These are phyloP conservation scores for Candida mesenterica DNA, from an alignment of 1,139 yeast genomes.

Conservation along the genomic window DNA sequence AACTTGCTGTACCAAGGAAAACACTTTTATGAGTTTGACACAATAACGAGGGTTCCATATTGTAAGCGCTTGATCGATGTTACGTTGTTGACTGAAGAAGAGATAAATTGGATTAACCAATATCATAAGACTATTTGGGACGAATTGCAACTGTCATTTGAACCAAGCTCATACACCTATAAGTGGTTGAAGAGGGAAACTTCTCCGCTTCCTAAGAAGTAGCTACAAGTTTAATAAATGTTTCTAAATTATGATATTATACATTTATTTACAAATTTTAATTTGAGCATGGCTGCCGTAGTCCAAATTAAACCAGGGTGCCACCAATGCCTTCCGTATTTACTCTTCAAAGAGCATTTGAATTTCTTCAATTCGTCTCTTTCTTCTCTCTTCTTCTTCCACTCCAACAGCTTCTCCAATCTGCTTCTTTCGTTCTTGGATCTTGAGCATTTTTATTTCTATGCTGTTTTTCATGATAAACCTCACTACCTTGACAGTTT, in stretches of 20 bases:
- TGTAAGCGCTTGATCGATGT: slow-evolving; percentile 65
- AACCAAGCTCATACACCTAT: slow-evolving; percentile 52
- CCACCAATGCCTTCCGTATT: too few species aligned
- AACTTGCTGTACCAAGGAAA: slow-evolving; percentile 47
- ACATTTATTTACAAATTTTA: too few species aligned
- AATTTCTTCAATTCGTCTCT: slow-evolving; percentile 77
- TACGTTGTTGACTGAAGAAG: slow-evolving; percentile 57
- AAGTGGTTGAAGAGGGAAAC: slow-evolving; percentile 82
- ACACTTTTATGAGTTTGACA: slow-evolving; percentile 72
- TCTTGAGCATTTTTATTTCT: slow-evolving; percentile 86
- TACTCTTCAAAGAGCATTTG: slow-evolving; percentile 67
- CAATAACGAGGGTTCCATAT: slow-evolving; percentile 88
- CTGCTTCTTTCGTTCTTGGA: slow-evolving; percentile 83
- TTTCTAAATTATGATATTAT: background rate
- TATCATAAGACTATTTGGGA: slow-evolving; percentile 68
- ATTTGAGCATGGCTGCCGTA: too few species aligned
- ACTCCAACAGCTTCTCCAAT: slow-evolving; percentile 85
- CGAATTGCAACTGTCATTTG: slow-evolving; percentile 47
- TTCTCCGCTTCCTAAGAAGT: slow-evolving; percentile 26
- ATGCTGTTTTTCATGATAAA: slow-evolving; percentile 82
- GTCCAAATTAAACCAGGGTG: too few species aligned
- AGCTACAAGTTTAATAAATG: background rate
- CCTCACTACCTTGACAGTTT: slow-evolving; percentile 69
- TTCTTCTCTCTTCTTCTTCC: slow-evolving; percentile 72
- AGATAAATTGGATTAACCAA: slow-evolving; percentile 62